A percentile compares a stretch with the other conserved stretches of the same genome.
Evolutionary conservation across 257 asterid species (phyloP).

Genomic region (Plectranthus barbatus): DNA sequence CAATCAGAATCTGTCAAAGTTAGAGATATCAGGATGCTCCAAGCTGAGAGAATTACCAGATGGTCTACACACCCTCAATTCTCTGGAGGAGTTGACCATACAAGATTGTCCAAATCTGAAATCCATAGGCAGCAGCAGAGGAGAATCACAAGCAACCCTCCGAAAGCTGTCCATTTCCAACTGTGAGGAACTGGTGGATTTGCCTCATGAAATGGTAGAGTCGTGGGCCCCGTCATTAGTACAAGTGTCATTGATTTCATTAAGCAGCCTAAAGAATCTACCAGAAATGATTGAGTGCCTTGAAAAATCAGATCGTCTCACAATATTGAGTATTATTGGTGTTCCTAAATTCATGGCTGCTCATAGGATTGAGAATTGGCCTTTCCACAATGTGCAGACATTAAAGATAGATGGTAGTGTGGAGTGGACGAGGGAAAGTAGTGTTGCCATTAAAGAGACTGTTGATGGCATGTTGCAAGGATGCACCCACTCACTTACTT

Average conservation of each 20-base stretch:
- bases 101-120: neutral
- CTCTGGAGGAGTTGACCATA: neutral
- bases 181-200: neutral
- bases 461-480: too few species aligned
- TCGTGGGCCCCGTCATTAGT: neutral
- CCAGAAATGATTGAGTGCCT: neutral
- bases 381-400: neutral
- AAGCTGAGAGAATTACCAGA: neutral
- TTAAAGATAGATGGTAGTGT: neutral
- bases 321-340: neutral
- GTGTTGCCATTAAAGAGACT: too few species aligned
- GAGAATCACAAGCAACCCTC: neutral
- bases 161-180: neutral
- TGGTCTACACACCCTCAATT: neutral
- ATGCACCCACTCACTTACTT: neutral
- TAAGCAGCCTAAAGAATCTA: neutral
- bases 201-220: neutral
- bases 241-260: neutral
- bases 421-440: neutral
- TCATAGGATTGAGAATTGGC: neutral
- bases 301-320: neutral
- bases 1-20: neutral
- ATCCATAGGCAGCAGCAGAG: neutral
- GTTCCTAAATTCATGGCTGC: neutral
- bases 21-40: neutral